Conservation (phyloP, 805 yeast species). For the Yamadazyma kitorensis region DNA sequence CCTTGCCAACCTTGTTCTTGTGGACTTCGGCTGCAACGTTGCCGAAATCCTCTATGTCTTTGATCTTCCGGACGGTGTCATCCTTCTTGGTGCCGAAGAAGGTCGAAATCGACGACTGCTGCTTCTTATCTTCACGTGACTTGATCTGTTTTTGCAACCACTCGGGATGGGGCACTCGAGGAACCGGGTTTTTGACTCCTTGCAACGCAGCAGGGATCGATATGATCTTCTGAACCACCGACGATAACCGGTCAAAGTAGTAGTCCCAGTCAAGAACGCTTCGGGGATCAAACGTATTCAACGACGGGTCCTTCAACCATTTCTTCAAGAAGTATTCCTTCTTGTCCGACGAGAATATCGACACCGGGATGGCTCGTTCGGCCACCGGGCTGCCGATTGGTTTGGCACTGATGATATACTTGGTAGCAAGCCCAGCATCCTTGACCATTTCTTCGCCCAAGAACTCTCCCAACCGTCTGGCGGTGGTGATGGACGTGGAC, state of each 20-base stretch:
- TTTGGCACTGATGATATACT: slow-evolving; percentile 80
- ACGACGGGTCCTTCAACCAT: slow-evolving; percentile 80
- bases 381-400: slow-evolving; percentile 90
- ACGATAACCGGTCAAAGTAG: slow-evolving; percentile 84
- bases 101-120: slow-evolving; percentile 62
- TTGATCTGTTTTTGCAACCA: slow-evolving; percentile 76
- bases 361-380: slow-evolving; percentile 95
- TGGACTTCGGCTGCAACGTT: slow-evolving; percentile 21
- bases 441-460: slow-evolving; percentile 95
- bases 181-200: slow-evolving; percentile 85
- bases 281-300: slow-evolving; percentile 84
- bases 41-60: slow-evolving; percentile 78
- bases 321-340: slow-evolving; percentile 73
- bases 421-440: slow-evolving; percentile 94
- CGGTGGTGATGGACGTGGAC: slow-evolving; percentile 94
- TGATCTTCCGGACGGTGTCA: slow-evolving; percentile 29
- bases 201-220: slow-evolving; percentile 98
- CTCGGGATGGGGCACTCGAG: slow-evolving; percentile 89
- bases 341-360: slow-evolving; percentile 88
- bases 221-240: slow-evolving; percentile 90
- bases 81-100: slow-evolving; percentile 53
- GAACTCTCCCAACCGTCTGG: slow-evolving; percentile 88
- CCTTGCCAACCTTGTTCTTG: slow-evolving; percentile 43
- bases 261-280: slow-evolving; percentile 91
- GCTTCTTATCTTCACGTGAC: slow-evolving; percentile 59